These are phyloP conservation scores for Knoxia roxburghii DNA, from an alignment of 257 asterid genomes.

Conservation along the genomic window DNA sequence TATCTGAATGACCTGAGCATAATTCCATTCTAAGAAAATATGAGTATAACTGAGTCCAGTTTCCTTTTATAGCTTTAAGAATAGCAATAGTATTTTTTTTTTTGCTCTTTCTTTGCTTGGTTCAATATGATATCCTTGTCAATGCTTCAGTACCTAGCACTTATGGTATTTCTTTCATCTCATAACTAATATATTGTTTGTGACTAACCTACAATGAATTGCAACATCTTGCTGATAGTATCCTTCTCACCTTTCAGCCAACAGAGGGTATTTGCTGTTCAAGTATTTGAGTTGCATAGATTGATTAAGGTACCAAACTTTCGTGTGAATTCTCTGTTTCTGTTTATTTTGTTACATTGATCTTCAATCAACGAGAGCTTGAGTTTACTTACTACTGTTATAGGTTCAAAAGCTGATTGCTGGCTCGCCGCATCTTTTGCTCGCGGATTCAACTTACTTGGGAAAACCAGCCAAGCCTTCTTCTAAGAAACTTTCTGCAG, in stretches of 20 bases:
- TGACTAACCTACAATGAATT: not conserved
- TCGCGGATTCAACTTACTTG: constrained; percentile 38
- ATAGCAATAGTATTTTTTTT: not conserved
- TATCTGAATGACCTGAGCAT: not conserved
- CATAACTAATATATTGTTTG: not conserved
- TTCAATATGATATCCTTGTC: not conserved
- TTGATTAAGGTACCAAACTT: constrained; percentile 50
- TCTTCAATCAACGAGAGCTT: not conserved
- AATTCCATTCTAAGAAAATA: not conserved
- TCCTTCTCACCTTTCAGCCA: constrained; percentile 44
- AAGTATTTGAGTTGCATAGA: constrained; percentile 93
- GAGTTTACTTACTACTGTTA: constrained; percentile 3
- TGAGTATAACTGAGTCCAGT: not conserved
- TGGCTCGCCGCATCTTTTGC: constrained; percentile 51
- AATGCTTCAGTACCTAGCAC: not conserved
- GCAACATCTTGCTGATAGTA: not conserved
- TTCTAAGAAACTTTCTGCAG: constrained; percentile 42
- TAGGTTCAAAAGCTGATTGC: constrained; percentile 85
- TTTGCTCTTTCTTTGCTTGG: not conserved
- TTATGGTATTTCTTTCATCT: not conserved
- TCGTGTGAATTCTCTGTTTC: not conserved
- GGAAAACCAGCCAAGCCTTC: constrained; percentile 40
- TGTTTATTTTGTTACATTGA: not conserved
- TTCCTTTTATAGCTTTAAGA: not conserved
- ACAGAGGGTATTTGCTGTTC: constrained; percentile 85